Evolutionary conservation across 768 basidiomycete genomes (phyloP).

Genomic region (Wakefieldia striispora): DNA sequence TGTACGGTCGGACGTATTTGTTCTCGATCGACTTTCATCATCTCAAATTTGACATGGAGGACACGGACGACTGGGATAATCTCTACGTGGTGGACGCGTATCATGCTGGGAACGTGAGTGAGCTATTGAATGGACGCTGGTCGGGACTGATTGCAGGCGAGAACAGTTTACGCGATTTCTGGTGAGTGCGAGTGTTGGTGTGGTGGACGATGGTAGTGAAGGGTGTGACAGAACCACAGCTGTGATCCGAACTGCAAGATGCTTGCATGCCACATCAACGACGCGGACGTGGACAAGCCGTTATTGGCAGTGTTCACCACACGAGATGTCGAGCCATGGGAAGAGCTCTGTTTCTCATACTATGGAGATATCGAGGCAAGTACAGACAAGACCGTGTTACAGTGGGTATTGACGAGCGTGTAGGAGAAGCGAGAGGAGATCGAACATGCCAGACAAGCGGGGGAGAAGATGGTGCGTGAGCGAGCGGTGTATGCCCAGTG

Average conservation of each 20-base stretch:
- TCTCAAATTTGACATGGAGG: slow-evolving; percentile 38
- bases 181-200: slow-evolving; percentile 40
- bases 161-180: slow-evolving; percentile 91
- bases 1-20: slow-evolving; percentile 73
- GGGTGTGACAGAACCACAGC: slow-evolving; percentile 70
- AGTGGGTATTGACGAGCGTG: not conserved
- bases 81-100: slow-evolving; percentile 79
- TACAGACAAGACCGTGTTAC: not conserved
- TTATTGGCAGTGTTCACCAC: slow-evolving; percentile 64
- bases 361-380: slow-evolving; percentile 51
- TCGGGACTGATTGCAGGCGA: not conserved
- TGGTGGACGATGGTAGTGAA: not conserved
- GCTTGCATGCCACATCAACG: slow-evolving; percentile 76
- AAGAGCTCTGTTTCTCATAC: slow-evolving; percentile 82
- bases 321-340: slow-evolving; percentile 57
- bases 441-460: not conserved
- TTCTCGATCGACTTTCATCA: slow-evolving; percentile 82
- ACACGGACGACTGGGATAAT: slow-evolving; percentile 25
- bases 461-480: slow-evolving; percentile 13
- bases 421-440: slow-evolving; percentile 27
- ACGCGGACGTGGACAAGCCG: slow-evolving; percentile 68
- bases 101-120: slow-evolving; percentile 78
- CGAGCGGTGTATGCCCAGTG: slow-evolving; percentile 50
- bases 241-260: slow-evolving; percentile 84
- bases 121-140: not conserved